Percentiles rank a stretch among this genome's conserved stretches.
phyloP scores from a whole-genome alignment of 306 rosid species.

The Lathyrus sativus region DNA sequence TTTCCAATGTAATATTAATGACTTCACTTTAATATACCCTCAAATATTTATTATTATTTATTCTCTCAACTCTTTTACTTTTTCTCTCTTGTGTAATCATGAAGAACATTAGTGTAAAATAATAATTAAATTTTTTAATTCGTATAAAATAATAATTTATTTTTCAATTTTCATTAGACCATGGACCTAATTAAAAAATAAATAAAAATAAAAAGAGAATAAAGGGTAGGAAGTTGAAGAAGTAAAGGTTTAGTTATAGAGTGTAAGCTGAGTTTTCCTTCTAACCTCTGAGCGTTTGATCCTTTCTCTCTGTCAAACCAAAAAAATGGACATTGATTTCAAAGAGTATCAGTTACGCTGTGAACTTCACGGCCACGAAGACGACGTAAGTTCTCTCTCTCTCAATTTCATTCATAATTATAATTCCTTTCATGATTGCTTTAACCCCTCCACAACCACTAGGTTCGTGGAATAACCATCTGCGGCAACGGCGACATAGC shows the following conservation, averaged over 20 bases:
- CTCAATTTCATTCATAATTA: not conserved
- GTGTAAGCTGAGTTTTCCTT: constrained; percentile 25
- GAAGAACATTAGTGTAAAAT: too few species aligned
- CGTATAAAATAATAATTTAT: too few species aligned
- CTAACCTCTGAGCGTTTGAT: not conserved
- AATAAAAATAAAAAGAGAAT: not conserved
- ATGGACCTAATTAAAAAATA: too few species aligned
- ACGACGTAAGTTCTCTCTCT: constrained; percentile 54
- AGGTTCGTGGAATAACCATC: constrained; percentile 93
- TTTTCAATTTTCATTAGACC: too few species aligned
- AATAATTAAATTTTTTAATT: too few species aligned
- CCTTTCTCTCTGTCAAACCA: not conserved
- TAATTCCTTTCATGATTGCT: not conserved
- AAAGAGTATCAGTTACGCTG: constrained; percentile 66
- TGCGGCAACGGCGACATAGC: constrained; percentile 78
- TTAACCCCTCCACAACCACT: not conserved
- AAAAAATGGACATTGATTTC: constrained; percentile 61
- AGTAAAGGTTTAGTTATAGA: constrained; percentile 10
- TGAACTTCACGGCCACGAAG: constrained; percentile 80
- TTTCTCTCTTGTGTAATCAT: too few species aligned
- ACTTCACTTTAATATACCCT: too few species aligned
- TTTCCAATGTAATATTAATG: too few species aligned
- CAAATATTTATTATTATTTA: too few species aligned
- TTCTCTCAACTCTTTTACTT: too few species aligned
- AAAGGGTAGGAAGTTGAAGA: constrained; percentile 7